A percentile compares a stretch with the other conserved stretches of the same genome.
Evolutionary conservation across 306 rosid genomes (phyloP).

Genomic region (Quercus engelmannii): DNA sequence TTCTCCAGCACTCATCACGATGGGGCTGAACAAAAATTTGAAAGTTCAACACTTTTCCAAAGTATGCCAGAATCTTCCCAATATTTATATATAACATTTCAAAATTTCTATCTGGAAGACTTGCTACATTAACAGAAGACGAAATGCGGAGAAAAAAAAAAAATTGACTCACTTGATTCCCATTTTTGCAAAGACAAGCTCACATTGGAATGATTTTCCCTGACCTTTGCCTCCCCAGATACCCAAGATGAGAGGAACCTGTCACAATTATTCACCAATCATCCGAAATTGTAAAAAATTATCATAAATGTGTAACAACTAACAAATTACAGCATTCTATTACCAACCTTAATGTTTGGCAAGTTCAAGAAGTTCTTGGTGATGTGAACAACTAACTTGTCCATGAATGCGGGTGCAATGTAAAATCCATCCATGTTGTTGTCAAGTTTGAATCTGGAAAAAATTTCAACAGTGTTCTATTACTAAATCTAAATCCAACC

Average conservation of each 20-base stretch:
- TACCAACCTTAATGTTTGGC: slow-evolving; percentile 65
- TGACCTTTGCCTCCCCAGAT: slow-evolving; percentile 98
- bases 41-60: too few species aligned
- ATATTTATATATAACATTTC: not conserved
- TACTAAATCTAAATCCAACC: not conserved
- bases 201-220: slow-evolving; percentile 88
- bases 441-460: slow-evolving; percentile 53
- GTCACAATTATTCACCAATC: not conserved
- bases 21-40: slow-evolving; percentile 48
- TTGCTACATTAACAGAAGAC: not conserved
- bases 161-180: slow-evolving; percentile 75
- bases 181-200: slow-evolving; percentile 92
- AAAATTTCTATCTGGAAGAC: not conserved
- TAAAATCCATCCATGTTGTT: slow-evolving; percentile 73
- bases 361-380: slow-evolving; percentile 71
- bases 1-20: slow-evolving; percentile 94
- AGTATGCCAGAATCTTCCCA: too few species aligned
- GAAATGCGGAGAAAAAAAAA: too few species aligned
- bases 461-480: slow-evolving; percentile 3
- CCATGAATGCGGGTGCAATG: slow-evolving; percentile 89
- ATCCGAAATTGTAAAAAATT: not conserved
- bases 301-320: not conserved
- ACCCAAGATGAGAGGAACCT: slow-evolving; percentile 91
- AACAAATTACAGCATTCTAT: not conserved
- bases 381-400: slow-evolving; percentile 75